Base-by-base conservation (phyloP, 495 filamentous ascomycete species). In the Hyphodiscus hymeniophilus region DNA sequence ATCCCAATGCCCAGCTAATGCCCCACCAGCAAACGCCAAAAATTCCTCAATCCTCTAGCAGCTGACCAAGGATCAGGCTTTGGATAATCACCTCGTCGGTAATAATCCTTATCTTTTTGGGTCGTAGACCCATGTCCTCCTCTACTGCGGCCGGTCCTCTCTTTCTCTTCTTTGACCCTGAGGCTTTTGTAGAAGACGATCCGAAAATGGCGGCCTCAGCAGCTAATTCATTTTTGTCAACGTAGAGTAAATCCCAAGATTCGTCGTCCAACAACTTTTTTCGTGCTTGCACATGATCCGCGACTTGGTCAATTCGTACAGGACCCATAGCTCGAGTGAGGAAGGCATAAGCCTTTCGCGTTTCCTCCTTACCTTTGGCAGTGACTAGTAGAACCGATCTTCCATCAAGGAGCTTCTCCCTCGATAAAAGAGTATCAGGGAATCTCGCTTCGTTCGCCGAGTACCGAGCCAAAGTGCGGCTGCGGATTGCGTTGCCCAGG, bases 41-140 rank as follows among this genome's bases (percentile, higher is more conserved):
- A 26, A 26, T 2, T 22, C 8, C n/a, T 45, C 24, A 45, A 18
- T 33, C 42, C 12, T 88, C 84, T 54, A 86, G 72, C 52, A 95
- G 56, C 46, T 76, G 77, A 4, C 90, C 92, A 44, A 95, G 58
- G 52, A 98, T 96, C 50, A 97, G 66, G 62, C 89, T 96, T 69
- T 98, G 94, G 47, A 94, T 81, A 24, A 97, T 77, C 60, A 87
- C 79, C 60, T 97, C 90, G 66, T 94, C 87, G 26, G 82, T 83
- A 36, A 95, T 74, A 48, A 87, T 69, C 58, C 50, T 48, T 55
- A 35, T 56, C 45, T 48, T 66, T 57, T 35, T 54, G 54, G 35
- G 56, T 61, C 18, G 62, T 52, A 72, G 46, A 31, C 44, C 43
- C 1, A 47, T 45, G 10, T 33, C 38, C 40, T 42, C 52, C 8